Base-by-base conservation (phyloP, 2,329 filamentous ascomycete genomes). In the Curvularia eragrostidis region DNA sequence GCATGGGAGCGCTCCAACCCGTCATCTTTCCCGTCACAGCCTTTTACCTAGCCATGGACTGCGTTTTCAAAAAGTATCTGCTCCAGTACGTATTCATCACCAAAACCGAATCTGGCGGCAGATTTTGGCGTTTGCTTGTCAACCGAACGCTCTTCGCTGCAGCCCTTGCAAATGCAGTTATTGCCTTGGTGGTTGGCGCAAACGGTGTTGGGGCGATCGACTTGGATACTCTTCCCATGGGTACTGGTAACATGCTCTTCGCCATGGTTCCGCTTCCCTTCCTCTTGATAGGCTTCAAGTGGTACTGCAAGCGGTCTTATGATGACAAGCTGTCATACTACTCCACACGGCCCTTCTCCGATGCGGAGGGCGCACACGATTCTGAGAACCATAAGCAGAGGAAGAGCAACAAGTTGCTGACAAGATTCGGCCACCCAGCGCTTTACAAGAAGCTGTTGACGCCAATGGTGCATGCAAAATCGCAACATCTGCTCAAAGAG, bases 51-150 rank as follows among this genome's bases (percentile, higher is more conserved):
- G 80, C 82, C 52, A 83, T 98, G 56, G 95, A 98, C 74, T 88
- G 88, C 8, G 91, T 90, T 76, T 82, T 98, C 70, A 97, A 97
- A 83, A 98, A 97, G 78, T 99, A 99, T 72, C 82, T 97, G 42
- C 80, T 98, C 21, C 75, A 77, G 52, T 83, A 99, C 77, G 89
- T 97, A 64, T 96, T 97, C 72, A 86, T 97, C 61, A 98, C 95
- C 48, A 98, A 98, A 81, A 96, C 89, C 8, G 95, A 99, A 74
- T 97, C 93, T 0, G 94, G 93, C 12, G 95, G 95, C 48, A 86
- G 90, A 75, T 96, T 93, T 74, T 98, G 95, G 95, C 87, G 91
- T 13, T 85, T 93, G 1, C 78, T 98, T 1, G 95, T 91, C 81
- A 98, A 99, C 77, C 89, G 95, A n/a, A 82, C 97, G 73, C 80